phyloP scores from a whole-genome alignment of 2,329 filamentous ascomycete genomes.

The Epichloe amarillans region DNA sequence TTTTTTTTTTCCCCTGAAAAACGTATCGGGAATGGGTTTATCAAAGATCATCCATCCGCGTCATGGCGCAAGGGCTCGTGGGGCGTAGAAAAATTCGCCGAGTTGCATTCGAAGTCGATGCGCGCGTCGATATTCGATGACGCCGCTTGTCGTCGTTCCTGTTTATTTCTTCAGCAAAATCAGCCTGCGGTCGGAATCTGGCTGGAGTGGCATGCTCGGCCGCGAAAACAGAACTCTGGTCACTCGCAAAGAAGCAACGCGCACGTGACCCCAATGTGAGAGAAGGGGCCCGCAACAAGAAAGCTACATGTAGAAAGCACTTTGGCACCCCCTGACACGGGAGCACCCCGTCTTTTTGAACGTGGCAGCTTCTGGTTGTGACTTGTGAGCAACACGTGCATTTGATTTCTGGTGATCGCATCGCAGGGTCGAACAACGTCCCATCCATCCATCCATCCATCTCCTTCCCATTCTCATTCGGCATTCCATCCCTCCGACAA shows the following conservation, averaged over 20 bases:
- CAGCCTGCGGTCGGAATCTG: no score
- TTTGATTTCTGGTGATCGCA: no score
- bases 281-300: background rate
- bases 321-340: no score
- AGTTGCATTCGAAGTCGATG: background rate
- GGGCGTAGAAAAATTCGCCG: background rate
- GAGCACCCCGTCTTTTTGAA: no score
- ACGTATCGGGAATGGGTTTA: background rate
- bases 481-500: no score
- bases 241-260: background rate
- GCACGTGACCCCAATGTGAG: conserved; percentile 12
- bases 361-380: no score
- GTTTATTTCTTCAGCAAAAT: background rate
- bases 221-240: no score
- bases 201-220: no score
- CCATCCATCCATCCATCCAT: background rate
- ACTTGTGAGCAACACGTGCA: no score
- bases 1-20: background rate
- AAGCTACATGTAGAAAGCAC: no score
- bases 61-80: background rate
- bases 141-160: background rate
- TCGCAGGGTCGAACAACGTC: no score
- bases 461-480: background rate
- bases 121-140: background rate
- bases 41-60: background rate